Conservation (phyloP, 768 basidiomycete genomes). For the Suillus luteus region DNA sequence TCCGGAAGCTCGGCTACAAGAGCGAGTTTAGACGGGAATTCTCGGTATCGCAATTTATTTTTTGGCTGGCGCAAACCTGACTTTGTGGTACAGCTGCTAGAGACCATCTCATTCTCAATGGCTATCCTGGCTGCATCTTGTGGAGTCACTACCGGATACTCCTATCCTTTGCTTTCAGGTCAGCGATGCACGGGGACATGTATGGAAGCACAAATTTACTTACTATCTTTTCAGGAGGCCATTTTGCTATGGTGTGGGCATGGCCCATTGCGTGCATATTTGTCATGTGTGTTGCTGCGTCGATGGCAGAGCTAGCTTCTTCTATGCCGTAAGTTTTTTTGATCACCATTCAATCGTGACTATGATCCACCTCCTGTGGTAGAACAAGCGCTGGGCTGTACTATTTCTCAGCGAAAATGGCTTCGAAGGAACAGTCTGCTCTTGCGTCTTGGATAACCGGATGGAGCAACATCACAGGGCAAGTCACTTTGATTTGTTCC, state of each 20-base stretch:
- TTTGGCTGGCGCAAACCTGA: background rate
- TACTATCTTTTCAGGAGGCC: constrained; percentile 19
- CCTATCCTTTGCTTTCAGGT: constrained; percentile 22
- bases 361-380: background rate
- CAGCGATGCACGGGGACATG: background rate
- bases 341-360: background rate
- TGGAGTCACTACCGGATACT: constrained; percentile 24
- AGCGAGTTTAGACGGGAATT: constrained; percentile 30
- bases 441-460: constrained; percentile 33
- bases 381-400: constrained; percentile 31
- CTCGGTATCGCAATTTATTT: constrained; percentile 15
- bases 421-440: constrained; percentile 24
- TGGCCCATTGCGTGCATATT: constrained; percentile 27
- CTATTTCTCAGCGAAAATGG: constrained; percentile 32
- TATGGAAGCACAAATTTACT: background rate
- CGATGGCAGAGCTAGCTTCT: constrained; percentile 24
- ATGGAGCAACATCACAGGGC: constrained; percentile 31
- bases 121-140: constrained; percentile 26
- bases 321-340: constrained; percentile 23
- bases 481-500: constrained; percentile 30
- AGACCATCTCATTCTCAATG: constrained; percentile 28
- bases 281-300: constrained; percentile 21
- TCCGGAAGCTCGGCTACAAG: constrained; percentile 29
- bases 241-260: constrained; percentile 28
- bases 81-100: constrained; percentile 19